Percentiles rank a stretch among this genome's conserved stretches.
Evolutionary conservation across 1,284 basidiomycete genomes (phyloP).

Genomic region (Rhodotorula sp.): DNA sequence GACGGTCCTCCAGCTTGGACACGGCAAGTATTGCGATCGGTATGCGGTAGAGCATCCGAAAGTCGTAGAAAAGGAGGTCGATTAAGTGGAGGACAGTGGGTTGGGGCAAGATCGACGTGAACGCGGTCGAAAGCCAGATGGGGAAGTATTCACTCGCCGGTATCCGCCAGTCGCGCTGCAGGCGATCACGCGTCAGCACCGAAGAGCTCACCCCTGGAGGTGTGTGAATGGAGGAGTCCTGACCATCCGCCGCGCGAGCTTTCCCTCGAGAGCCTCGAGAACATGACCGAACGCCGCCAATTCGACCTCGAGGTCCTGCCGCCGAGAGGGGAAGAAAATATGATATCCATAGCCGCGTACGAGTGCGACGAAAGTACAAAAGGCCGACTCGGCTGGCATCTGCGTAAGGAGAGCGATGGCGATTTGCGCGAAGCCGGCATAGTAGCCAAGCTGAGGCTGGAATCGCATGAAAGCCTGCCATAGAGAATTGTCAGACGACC

Average conservation of each 20-base stretch:
- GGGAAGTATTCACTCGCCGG: constrained; percentile 47
- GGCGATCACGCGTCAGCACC: constrained; percentile 43
- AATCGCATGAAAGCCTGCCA: constrained; percentile 57
- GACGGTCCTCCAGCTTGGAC: constrained; percentile 61
- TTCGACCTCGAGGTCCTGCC: constrained; percentile 65
- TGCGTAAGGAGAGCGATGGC: constrained; percentile 76
- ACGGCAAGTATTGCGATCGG: constrained; percentile 71
- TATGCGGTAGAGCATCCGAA: constrained; percentile 75
- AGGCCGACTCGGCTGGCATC: constrained; percentile 85
- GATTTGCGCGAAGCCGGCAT: constrained; percentile 67
- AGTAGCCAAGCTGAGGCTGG: constrained; percentile 52
- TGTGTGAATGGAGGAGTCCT: constrained; percentile 28
- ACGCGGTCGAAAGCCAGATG: constrained; percentile 56
- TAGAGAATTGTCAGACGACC: neutral
- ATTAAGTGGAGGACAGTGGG: constrained; percentile 75
- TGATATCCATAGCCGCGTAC: constrained; percentile 76
- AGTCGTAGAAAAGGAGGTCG: constrained; percentile 82
- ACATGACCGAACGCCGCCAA: constrained; percentile 77
- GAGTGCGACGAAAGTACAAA: constrained; percentile 73
- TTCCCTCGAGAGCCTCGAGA: constrained; percentile 66
- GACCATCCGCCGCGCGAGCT: constrained; percentile 64
- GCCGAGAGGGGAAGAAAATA: constrained; percentile 46
- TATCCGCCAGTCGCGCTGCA: constrained; percentile 41
- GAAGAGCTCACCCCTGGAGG: constrained; percentile 58
- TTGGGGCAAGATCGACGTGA: constrained; percentile 72